Evolutionary conservation across 805 yeast genomes (phyloP).

Genomic region (Ogataea paradorogensis): DNA sequence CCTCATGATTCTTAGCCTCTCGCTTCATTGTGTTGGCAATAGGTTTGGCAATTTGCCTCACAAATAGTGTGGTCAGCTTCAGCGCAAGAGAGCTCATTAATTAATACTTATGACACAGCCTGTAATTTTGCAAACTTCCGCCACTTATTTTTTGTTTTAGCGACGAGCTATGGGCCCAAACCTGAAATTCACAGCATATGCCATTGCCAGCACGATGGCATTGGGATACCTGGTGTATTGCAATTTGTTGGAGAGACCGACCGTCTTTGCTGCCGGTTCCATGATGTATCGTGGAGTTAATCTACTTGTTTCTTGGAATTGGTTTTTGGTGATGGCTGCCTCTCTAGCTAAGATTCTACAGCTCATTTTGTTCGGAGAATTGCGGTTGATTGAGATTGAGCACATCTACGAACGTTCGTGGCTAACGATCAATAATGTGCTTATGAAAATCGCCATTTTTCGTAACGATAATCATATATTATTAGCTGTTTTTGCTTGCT

Average conservation of each 20-base stretch:
- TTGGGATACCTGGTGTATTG: conserved; percentile 36
- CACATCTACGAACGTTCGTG: conserved; percentile 66
- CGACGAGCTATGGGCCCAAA: conserved; percentile 3
- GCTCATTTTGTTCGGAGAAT: conserved; percentile 62
- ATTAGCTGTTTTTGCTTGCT: conserved; percentile 35
- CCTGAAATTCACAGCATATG: conserved; percentile 22
- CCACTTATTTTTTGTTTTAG: conserved; percentile 6
- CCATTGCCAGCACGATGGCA: conserved; percentile 33
- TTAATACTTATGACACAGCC: conserved; percentile 24
- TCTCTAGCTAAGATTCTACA: conserved; percentile 49
- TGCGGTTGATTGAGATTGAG: conserved; percentile 73
- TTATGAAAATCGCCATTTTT: conserved; percentile 56
- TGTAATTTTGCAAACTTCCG: conserved; percentile 7
- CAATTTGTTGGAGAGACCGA: conserved; percentile 44
- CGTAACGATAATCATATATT: conserved; percentile 45
- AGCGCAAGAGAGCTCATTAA: conserved; percentile 78
- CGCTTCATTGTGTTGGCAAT: conserved; percentile 66
- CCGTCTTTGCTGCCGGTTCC: conserved; percentile 46
- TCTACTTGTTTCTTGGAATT: conserved; percentile 40
- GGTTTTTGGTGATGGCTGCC: conserved; percentile 37
- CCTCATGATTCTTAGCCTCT: conserved; percentile 71
- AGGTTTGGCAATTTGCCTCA: conserved; percentile 77
- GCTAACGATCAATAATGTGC: conserved; percentile 59
- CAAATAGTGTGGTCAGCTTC: conserved; percentile 66
- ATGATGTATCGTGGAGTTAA: conserved; percentile 50